These are phyloP conservation scores for Talaromyces nanjingensis DNA, from an alignment of 495 filamentous ascomycete genomes.

Conservation along the genomic window DNA sequence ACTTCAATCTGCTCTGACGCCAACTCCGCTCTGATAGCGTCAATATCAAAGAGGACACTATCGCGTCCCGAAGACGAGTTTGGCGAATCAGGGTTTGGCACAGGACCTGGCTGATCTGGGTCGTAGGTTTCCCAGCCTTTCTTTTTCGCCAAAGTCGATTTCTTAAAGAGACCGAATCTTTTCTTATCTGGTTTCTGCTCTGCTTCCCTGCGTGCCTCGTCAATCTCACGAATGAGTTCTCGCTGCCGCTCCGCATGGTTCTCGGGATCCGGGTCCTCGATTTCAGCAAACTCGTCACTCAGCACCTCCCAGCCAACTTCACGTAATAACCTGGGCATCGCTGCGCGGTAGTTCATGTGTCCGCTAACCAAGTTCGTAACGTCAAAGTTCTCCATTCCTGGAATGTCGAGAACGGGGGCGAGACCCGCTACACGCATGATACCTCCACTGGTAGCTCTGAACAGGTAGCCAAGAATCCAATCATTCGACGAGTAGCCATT, in stretches of 20 bases:
- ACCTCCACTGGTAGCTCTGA: slow-evolving; percentile 88
- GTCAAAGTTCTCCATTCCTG: slow-evolving; percentile 83
- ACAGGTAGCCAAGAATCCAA: slow-evolving; percentile 97
- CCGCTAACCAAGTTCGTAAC: slow-evolving; percentile 80
- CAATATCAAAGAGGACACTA: slow-evolving; percentile 84
- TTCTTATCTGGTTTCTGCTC: slow-evolving; percentile 67
- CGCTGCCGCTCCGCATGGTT: slow-evolving; percentile 81
- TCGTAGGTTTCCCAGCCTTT: slow-evolving; percentile 97
- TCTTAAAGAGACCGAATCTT: slow-evolving; percentile 71
- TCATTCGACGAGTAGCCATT: slow-evolving; percentile 93
- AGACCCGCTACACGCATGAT: slow-evolving; percentile 90
- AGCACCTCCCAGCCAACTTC: slow-evolving; percentile 85
- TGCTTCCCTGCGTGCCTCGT: slow-evolving; percentile 82
- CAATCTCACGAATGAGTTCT: slow-evolving; percentile 93
- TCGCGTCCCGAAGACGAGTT: slow-evolving; percentile 24
- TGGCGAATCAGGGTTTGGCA: slow-evolving; percentile 14
- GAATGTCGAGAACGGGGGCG: slow-evolving; percentile 66
- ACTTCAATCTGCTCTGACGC: slow-evolving; percentile 70
- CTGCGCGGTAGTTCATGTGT: slow-evolving; percentile 93
- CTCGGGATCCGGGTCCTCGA: slow-evolving; percentile 95
- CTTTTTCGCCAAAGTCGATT: slow-evolving; percentile 67
- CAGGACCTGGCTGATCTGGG: slow-evolving; percentile 30
- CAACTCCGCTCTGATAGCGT: slow-evolving; percentile 84
- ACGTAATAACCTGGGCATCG: slow-evolving; percentile 81
- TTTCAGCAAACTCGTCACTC: slow-evolving; percentile 91